Conservation (phyloP, 768 basidiomycete genomes). For the Mycena filopes region DNA sequence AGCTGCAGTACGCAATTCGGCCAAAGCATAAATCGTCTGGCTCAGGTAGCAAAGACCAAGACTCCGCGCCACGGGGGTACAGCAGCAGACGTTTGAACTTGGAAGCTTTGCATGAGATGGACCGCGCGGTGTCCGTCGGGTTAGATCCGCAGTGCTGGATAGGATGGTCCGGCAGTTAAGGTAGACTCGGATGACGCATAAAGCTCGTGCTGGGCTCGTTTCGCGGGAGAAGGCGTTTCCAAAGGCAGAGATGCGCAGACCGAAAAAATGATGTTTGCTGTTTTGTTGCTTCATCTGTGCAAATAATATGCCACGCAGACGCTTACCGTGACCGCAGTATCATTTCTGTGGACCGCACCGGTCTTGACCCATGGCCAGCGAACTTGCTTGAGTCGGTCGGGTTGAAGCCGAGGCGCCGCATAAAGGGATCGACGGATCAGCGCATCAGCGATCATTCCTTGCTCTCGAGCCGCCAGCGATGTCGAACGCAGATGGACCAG, state of each 20-base stretch:
- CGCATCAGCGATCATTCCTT: background rate
- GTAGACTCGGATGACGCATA: background rate
- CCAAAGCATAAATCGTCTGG: background rate
- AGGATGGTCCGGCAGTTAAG: background rate
- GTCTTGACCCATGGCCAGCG: too few relatives aligned
- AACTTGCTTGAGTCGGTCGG: too few relatives aligned
- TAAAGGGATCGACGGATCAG: too few relatives aligned
- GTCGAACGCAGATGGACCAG: conserved; percentile 13
- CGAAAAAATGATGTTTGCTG: too few relatives aligned
- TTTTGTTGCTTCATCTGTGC: too few relatives aligned
- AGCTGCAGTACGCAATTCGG: conserved; percentile 12
- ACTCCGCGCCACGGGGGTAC: too few relatives aligned
- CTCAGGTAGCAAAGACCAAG: background rate
- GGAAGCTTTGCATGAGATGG: too few relatives aligned
- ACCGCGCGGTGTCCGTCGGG: background rate
- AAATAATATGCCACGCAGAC: too few relatives aligned
- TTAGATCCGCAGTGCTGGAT: background rate
- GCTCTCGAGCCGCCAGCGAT: conserved; percentile 1
- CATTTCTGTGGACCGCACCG: too few relatives aligned
- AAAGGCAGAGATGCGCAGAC: background rate
- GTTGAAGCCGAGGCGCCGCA: too few relatives aligned
- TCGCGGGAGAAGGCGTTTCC: conserved; percentile 7
- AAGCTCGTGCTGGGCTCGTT: background rate
- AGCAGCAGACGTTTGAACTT: conserved; percentile 9
- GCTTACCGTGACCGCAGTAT: too few relatives aligned